Evolutionary conservation across 1,284 basidiomycete species (phyloP), one percentile per base, ranked within the genome.

Genomic region (Nidula niveotomentosa): DNA sequence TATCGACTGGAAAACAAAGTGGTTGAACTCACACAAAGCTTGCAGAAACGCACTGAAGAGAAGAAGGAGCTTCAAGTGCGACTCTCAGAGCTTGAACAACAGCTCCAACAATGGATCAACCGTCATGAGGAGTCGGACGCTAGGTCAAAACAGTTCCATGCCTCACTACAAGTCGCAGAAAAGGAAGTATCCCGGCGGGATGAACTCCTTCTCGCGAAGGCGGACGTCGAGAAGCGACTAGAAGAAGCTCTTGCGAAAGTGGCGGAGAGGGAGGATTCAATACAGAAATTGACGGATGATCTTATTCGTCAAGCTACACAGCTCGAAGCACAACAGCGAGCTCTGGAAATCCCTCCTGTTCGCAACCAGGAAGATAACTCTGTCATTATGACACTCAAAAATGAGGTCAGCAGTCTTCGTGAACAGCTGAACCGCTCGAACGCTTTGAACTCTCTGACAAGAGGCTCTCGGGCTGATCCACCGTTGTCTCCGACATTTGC

Each of bases 1-100:
- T 99, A 98, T 71, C 88, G 87, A 64, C 82, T 99, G 57, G 97
- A 99, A 78, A 99, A 99, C 83, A 99, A 99, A 77, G 97, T 99
- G 49, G 94, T 99, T 56, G 96, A 99, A 70, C 90, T 99, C 62
- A 99, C 97, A 0, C 97, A 99, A 70, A 88, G 79, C n/a, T 81
- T 99, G 13, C 97, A 99, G 72, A 90, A 85, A 68, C 88, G 96
- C 43, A 96, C 90, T 8, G 85, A 86, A 59, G 96, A 99, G 76
- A 96, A 94, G 79, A 96, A 94, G 74, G 88, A 88, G 57, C 77
- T 99, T 41, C 87, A 91, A 60, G 75, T 74, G 34, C 87, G 88
- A 65, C 79, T 99, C 41, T 72, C 77, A 17, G 85, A 90, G 49
- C 79, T 98, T 44, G 94, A 98, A 74, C 83, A 87, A 57, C 93